Evolutionary conservation across 176 grass and related monocot species (phyloP).

Genomic region (Coix lacrymajobi): DNA sequence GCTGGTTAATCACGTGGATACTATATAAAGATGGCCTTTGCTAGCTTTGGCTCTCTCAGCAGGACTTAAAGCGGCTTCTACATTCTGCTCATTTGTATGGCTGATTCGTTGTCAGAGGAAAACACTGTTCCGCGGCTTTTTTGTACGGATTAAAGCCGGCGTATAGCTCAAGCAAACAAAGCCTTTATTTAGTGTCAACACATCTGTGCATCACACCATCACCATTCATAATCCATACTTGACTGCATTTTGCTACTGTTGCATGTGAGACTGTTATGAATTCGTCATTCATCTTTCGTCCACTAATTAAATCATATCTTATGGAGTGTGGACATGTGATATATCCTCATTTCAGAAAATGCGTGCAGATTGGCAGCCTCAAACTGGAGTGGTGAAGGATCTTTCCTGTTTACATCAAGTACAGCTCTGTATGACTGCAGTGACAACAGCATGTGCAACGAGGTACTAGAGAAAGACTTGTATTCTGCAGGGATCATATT

Average conservation of each 20-base stretch:
- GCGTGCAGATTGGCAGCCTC: constrained; percentile 61
- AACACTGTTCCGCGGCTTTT: too few relatives aligned
- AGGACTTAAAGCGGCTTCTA: too few relatives aligned
- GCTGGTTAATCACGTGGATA: background rate
- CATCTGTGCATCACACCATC: background rate
- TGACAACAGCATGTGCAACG: constrained; percentile 67
- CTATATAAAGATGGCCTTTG: background rate
- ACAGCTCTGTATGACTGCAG: constrained; percentile 69
- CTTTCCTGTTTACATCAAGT: constrained; percentile 88
- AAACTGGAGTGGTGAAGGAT: constrained; percentile 86
- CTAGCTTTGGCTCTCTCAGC: too few relatives aligned
- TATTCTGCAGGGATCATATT: background rate
- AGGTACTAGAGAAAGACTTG: constrained; percentile 39
- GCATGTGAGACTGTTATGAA: background rate
- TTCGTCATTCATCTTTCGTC: background rate
- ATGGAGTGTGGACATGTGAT: constrained; percentile 11
- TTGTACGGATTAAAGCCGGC: too few relatives aligned
- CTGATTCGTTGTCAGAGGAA: too few relatives aligned
- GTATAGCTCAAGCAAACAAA: too few relatives aligned
- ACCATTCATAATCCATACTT: background rate
- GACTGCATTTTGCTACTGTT: constrained; percentile 9
- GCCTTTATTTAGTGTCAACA: background rate
- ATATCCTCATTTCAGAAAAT: constrained; percentile 27
- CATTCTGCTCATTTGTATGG: too few relatives aligned
- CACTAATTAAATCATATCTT: background rate